A percentile compares a stretch with the other conserved stretches of the same genome.
phyloP scores from a whole-genome alignment of 805 yeast genomes.

The Millerago galiae region DNA sequence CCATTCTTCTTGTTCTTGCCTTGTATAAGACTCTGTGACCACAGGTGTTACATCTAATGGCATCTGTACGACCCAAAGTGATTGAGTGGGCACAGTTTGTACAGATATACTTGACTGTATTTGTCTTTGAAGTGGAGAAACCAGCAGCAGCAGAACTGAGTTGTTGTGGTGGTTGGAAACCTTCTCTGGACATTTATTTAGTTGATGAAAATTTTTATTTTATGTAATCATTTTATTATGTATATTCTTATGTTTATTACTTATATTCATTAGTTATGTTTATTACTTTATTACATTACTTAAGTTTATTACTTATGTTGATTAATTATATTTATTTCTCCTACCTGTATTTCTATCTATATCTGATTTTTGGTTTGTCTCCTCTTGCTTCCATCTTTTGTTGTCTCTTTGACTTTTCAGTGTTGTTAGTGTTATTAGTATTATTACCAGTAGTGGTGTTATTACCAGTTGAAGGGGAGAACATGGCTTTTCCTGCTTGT shows the following conservation, averaged over 20 bases:
- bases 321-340: too few relatives aligned
- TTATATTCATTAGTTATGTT: neutral
- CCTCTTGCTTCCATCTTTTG: slow-evolving; percentile 33
- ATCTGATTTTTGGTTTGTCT: slow-evolving; percentile 30
- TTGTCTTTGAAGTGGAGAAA: slow-evolving; percentile 57
- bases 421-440: slow-evolving; percentile 3
- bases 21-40: slow-evolving; percentile 97
- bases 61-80: slow-evolving; percentile 85
- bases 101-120: slow-evolving; percentile 89
- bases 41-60: slow-evolving; percentile 97
- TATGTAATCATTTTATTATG: neutral
- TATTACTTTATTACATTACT: slow-evolving; percentile 2
- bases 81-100: slow-evolving; percentile 93
- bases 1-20: slow-evolving; percentile 97
- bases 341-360: slow-evolving; percentile 20
- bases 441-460: neutral
- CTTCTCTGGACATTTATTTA: slow-evolving; percentile 59
- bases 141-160: slow-evolving; percentile 86
- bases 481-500: slow-evolving; percentile 20
- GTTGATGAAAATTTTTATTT: too few relatives aligned
- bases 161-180: slow-evolving; percentile 76
- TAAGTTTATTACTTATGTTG: neutral
- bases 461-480: slow-evolving; percentile 22
- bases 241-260: neutral
- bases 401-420: slow-evolving; percentile 34